These are phyloP conservation scores for Phaffia australis DNA, from an alignment of 768 basidiomycete genomes.

Conservation along the genomic window DNA sequence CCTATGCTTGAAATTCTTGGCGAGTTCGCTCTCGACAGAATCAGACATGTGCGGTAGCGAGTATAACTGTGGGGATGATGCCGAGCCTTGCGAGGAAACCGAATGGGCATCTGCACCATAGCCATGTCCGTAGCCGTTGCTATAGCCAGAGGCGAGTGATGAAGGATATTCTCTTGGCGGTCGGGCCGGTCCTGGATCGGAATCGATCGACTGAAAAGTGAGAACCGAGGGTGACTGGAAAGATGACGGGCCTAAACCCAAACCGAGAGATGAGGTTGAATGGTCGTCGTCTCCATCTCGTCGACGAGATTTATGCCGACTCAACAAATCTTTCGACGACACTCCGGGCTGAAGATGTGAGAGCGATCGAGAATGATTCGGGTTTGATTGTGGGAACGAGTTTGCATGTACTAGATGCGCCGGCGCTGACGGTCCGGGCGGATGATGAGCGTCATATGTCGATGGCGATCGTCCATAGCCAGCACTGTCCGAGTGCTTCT, in stretches of 20 bases:
- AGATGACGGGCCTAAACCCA: constrained; percentile 17
- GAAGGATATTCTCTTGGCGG: constrained; percentile 28
- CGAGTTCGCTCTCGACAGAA: constrained; percentile 37
- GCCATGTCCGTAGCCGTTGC: neutral
- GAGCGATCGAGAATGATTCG: neutral
- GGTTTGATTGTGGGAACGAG: constrained; percentile 22
- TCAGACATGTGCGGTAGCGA: constrained; percentile 30
- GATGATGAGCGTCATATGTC: constrained; percentile 3
- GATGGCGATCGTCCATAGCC: constrained; percentile 7
- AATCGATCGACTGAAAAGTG: constrained; percentile 36
- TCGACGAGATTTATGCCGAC: constrained; percentile 36
- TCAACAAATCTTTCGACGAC: constrained; percentile 21
- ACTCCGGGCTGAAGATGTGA: neutral
- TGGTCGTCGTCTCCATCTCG: constrained; percentile 38
- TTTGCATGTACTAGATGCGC: constrained; percentile 6
- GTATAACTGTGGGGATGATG: constrained; percentile 30
- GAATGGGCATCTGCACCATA: constrained; percentile 17
- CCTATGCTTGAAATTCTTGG: constrained; percentile 36
- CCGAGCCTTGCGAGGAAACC: constrained; percentile 29
- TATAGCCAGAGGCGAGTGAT: constrained; percentile 1
- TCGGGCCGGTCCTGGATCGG: constrained; percentile 36
- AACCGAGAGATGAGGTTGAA: constrained; percentile 34
- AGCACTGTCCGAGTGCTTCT: constrained; percentile 25
- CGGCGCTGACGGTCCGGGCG: constrained; percentile 3
- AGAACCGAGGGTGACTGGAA: constrained; percentile 32